Conservation (phyloP, 225 moss, liverwort and hornwort genomes). For the Marchantia paleacea region DNA sequence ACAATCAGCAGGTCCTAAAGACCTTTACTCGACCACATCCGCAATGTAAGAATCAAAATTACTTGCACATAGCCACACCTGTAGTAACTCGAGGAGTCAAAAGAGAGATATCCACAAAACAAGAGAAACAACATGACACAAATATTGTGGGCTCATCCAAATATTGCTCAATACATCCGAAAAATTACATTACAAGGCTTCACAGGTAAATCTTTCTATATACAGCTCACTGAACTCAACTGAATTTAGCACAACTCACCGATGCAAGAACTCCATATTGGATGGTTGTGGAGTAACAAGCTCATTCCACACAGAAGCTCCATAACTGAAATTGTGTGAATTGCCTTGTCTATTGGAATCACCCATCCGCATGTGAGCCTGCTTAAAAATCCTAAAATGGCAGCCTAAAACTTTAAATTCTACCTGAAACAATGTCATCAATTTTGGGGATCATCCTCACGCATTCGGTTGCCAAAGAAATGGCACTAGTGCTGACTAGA, state of each 20-base stretch:
- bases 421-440: slow-evolving; percentile 91
- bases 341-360: slow-evolving; percentile 16
- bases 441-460: slow-evolving; percentile 98
- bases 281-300: background rate
- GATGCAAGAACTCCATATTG: background rate
- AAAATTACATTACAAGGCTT: background rate
- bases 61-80: too few species aligned
- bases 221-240: background rate
- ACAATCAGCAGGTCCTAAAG: too few species aligned
- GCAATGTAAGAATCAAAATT: too few species aligned
- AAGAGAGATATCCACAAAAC: too few species aligned
- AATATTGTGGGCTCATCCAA: too few species aligned
- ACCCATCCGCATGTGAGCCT: slow-evolving; percentile 19
- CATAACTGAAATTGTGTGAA: background rate
- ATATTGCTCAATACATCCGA: background rate
- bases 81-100: too few species aligned
- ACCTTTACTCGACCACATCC: too few species aligned
- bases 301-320: slow-evolving; percentile 4
- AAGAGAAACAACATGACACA: too few species aligned
- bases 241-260: background rate
- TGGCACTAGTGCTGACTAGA: slow-evolving; percentile 92
- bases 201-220: background rate
- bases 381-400: slow-evolving; percentile 25
- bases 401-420: background rate
- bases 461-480: slow-evolving; percentile 91